A percentile compares a stretch with the other conserved stretches of the same genome.
Conservation (phyloP, 768 basidiomycete species). For the Termitomyces sp. region DNA sequence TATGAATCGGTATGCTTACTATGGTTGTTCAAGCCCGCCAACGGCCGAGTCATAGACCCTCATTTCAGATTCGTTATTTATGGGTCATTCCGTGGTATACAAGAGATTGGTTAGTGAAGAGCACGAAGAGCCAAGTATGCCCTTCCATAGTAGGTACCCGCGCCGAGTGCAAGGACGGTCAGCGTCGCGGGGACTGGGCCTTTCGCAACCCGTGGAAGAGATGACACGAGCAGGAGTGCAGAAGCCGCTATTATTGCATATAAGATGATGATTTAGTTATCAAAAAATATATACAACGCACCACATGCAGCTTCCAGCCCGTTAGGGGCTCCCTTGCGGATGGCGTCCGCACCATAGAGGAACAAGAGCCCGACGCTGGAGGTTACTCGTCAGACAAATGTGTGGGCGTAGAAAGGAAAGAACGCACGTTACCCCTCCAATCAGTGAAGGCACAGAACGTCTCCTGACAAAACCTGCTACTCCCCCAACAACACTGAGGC, state of each 20-base stretch:
- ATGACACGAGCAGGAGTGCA: slow-evolving; percentile 69
- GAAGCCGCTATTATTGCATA: slow-evolving; percentile 57
- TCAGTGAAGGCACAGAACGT: slow-evolving; percentile 76
- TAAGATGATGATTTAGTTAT: slow-evolving; percentile 1
- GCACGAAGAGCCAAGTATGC: slow-evolving; percentile 43
- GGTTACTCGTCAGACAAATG: background rate
- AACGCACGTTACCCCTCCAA: slow-evolving; percentile 75
- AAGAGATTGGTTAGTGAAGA: slow-evolving; percentile 21
- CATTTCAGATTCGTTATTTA: background rate
- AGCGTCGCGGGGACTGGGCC: slow-evolving; percentile 70
- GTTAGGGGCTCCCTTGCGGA: slow-evolving; percentile 67
- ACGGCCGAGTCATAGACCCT: background rate
- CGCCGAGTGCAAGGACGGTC: slow-evolving; percentile 54
- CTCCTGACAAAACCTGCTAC: slow-evolving; percentile 67
- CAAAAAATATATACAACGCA: slow-evolving; percentile 27
- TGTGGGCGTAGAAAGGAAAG: background rate
- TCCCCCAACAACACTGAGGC: slow-evolving; percentile 74
- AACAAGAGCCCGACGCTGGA: slow-evolving; percentile 73
- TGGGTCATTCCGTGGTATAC: background rate
- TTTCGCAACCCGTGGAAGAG: slow-evolving; percentile 66
- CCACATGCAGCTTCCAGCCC: slow-evolving; percentile 81
- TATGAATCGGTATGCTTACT: background rate
- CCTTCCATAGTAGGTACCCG: slow-evolving; percentile 68
- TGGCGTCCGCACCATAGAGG: slow-evolving; percentile 73
- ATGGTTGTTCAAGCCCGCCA: background rate